Base-by-base conservation (phyloP, 164 flowering plant species). In the Chimonanthus salicifolius region DNA sequence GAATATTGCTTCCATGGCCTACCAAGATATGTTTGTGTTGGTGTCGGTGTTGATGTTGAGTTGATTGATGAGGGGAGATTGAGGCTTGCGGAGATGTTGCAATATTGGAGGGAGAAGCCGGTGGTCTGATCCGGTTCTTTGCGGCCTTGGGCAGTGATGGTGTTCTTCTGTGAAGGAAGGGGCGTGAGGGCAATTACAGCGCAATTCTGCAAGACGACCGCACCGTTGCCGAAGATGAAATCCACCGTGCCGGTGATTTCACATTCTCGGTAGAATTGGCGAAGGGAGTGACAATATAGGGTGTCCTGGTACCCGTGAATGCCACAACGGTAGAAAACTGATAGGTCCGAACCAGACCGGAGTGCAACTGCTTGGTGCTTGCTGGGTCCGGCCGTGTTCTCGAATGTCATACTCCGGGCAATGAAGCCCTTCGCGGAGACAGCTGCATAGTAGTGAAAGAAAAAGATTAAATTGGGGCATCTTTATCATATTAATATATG, bases 361-460 rank as follows among this genome's bases (percentile, higher is more conserved):
- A 94, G 83, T 0, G 98, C 98, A 8, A 88, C 96, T 0, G 98
- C 98, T 75, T 94, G 97, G 75, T 84, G 83, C 74, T 88, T 92
- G 70, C 45, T 81, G 11, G 97, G 88, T 2, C 98, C 97, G 0
- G 96, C 97, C 2, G 78, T 86, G 92, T 94, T 94, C 78, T 78
- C 87, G 48, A 94, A 75, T n/a, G 88, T 76, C 76, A 94, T 80
- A 76, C 86, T 97, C 0, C 96, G 84, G 0, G 97, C 96, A 64
- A 94, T 69, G 64, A 94, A 94, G 0, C 97, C 96, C 0, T 88
- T 90, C 0, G 90, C 98, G 0, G 96, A 82, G 5, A 90, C 94
- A 0, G 93, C 98, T 94, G 87, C 15, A 71, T 33, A 0, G 33
- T 33, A 1, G 33, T 33, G 33, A 33, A 33, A 33, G 33, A 33